Base-by-base conservation (phyloP, 2,329 filamentous ascomycete species). In the Sporothrix pseudoabietina region DNA sequence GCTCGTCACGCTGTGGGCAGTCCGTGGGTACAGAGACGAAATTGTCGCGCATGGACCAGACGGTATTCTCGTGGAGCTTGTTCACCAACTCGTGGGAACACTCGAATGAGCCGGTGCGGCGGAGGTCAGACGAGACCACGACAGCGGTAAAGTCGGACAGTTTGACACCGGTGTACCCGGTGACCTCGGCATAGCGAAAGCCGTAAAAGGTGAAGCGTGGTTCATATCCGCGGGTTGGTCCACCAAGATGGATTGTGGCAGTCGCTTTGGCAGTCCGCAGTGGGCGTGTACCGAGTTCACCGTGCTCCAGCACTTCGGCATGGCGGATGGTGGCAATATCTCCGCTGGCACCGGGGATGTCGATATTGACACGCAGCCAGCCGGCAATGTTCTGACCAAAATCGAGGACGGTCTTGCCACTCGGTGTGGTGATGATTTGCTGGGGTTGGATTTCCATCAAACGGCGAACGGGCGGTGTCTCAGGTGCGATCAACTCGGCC, bases 351-450 rank as follows among this genome's bases (percentile, higher is more conserved):
- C 8, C 16, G 0, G 57, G 30, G 7, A 41, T 39, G 8, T 39
- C 32, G 0, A 63, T 16, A 10, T 41, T 39, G 32, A 63, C 32
- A 86, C 0, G 79, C 0, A 88, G 73, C 76, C 82, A 82, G 0
- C 87, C 88, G 0, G 88, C 87, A 0, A 89, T 78, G 75, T 89
- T 89, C 76, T 89, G 87, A 1, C 87, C 87, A 77, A 89, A 89
- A 75, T 89, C 87, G 4, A 89, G 74, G 1, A 88, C 79, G 0
- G 80, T 84, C 76, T 86, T 86, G 4, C 85, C 85, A 4, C 77
- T 78, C 1, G 79, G 78, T 8, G 78, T 80, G 73, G 75, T 78
- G 14, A 80, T 80, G 55, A 81, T 79, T 19, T 76, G 57, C 5
- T 75, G 68, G 10, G 77, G 82, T 77, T 75, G 82, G 16, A 81